These are phyloP conservation scores for Hanseniaspora hatyaiensis DNA, from an alignment of 805 yeast genomes.

Conservation along the genomic window DNA sequence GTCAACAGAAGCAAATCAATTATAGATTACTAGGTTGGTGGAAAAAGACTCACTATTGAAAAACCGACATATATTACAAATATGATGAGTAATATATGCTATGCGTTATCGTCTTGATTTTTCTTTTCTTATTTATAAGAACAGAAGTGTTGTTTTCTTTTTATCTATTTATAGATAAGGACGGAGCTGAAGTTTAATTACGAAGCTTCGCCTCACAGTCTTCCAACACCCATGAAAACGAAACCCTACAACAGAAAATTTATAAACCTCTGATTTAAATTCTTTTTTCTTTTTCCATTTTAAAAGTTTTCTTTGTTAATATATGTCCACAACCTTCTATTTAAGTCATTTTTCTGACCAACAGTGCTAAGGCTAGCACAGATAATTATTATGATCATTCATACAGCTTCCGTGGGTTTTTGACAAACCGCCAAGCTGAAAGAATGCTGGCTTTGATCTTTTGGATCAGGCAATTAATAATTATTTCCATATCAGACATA, in stretches of 20 bases:
- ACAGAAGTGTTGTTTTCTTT: not conserved
- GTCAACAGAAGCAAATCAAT: too few species aligned
- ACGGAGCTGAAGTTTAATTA: conserved; percentile 4
- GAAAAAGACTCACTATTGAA: too few species aligned
- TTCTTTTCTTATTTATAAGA: too few species aligned
- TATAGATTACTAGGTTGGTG: too few species aligned
- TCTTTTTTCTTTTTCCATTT: too few species aligned
- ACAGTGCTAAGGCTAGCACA: not conserved
- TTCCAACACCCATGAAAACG: conserved; percentile 1
- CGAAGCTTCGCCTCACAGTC: conserved; percentile 4
- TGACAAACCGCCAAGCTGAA: too few species aligned
- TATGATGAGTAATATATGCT: conserved; percentile 21
- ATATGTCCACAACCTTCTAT: not conserved
- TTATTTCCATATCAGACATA: too few species aligned
- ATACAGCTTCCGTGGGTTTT: too few species aligned
- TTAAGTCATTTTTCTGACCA: not conserved
- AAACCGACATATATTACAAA: conserved; percentile 14
- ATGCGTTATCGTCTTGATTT: conserved; percentile 32
- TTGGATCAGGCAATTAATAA: too few species aligned
- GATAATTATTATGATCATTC: too few species aligned
- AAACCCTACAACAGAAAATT: conserved; percentile 5
- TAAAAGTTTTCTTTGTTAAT: not conserved
- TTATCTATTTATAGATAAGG: conserved; percentile 1
- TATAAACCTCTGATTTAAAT: conserved; percentile 2
- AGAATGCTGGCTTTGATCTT: too few species aligned